Base-by-base conservation (phyloP, 2,329 filamentous ascomycete species). In the Venturia effusa region DNA sequence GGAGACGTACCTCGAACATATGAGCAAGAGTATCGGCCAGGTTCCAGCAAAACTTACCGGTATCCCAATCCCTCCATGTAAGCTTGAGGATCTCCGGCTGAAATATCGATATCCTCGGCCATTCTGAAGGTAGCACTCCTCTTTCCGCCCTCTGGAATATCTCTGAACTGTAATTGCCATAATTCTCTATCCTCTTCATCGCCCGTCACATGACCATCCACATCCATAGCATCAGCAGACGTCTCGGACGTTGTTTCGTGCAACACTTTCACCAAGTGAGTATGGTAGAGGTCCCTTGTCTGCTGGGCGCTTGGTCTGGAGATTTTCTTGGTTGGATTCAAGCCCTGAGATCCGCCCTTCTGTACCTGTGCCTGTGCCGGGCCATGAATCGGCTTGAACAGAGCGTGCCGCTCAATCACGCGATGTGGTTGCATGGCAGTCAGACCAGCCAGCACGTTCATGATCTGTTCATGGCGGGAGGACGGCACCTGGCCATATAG, bases 381-480 rank as follows among this genome's bases (percentile, higher is more conserved):
- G n/a, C 27, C 24, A 24, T 76, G 71, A 81, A 77, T 69, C 78
- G 76, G 68, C 75, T 80, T 82, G 78, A 84, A 87, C 69, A 87
- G 72, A 67, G 85, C 73, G 70, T 81, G 79, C 65, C 84, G 80
- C 71, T 86, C 81, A 61, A 80, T 70, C 61, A 79, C 72, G 64
- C 77, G 75, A 68, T 78, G 77, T 45, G 85, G 84, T 70, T 85
- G 84, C 79, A 84, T 84, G 68, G 81, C 83, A 61, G 84, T 81
- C 64, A 86, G 74, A 62, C 84, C 85, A 45, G 84, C 80, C 59
- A 88, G 77, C 68, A 87, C 83, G 70, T 84, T 81, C 63, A 86
- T 75, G 22, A 86, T 78, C 72, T 84, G 83, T 70, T 82, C 76
- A 76, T 86, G 83, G 69, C 84, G 82, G 45, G 79, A 73, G 40